Base-by-base conservation (phyloP, 2,329 filamentous ascomycete genomes). In the Ophiostoma sp. region DNA sequence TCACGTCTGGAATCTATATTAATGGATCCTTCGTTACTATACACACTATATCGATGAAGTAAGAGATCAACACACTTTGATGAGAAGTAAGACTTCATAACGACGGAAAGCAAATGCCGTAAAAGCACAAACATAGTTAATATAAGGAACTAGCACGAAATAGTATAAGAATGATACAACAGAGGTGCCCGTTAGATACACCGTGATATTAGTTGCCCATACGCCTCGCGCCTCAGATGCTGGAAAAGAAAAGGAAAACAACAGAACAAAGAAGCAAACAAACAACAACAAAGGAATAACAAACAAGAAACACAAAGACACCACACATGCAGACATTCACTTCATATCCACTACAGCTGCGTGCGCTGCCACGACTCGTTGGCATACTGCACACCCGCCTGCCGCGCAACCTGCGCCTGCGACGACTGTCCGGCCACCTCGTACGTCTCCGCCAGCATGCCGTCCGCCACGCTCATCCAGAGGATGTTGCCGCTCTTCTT, bases 381-480 rank as follows among this genome's bases (percentile, higher is more conserved):
- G 36, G 82, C 81, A 71, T 81, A 80, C 69, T 75, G 77, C 62
- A 79, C 80, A 44, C 80, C 82, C 74, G 79, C 79, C 52, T 81
- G 78, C 74, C 79, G 79, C 69, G 83, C 79, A 67, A 75, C 74
- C 66, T 75, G 76, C 11, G 82, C 81, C 72, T 83, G 81, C 4
- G 79, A 77, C 52, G 77, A 31, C 57, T 72, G 69, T 31, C 91
- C 91, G 76, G 91, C 87, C 70, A 90, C 85, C 75, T 93, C 90
- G 73, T 90, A 85, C 31, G 89, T 92, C 75, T 92, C 87, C 0
- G 89, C 89, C 67, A 94, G 83, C 86, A 95, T 90, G 31, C 90
- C 90, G 74, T 91, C 89, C 0, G 91, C 90, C 8, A 96, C 92
- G 75, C 90, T 93, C 81, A 89, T 89, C 91, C 91, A 94, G 68